These are phyloP conservation scores for Ustilago lituana DNA, from an alignment of 1,284 basidiomycete species.

Conservation along the genomic window DNA sequence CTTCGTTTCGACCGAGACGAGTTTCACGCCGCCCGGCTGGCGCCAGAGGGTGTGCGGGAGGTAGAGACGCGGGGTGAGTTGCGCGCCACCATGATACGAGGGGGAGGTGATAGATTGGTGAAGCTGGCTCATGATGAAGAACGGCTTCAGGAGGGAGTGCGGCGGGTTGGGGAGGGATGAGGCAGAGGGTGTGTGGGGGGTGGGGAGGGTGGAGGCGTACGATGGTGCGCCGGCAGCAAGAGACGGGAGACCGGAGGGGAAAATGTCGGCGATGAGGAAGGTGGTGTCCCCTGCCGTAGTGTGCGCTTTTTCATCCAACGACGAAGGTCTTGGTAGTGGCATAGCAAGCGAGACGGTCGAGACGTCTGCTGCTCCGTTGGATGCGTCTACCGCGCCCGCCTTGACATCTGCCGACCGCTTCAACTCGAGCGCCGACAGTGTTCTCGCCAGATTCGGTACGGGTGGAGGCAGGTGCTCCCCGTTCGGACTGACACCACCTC, in stretches of 20 bases:
- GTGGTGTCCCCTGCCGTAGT: not conserved
- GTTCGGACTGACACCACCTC: not conserved
- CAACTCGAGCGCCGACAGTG: conserved; percentile 41
- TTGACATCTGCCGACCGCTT: conserved; percentile 5
- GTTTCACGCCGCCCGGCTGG: conserved; percentile 78
- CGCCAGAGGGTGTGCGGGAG: conserved; percentile 87
- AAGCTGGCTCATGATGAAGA: conserved; percentile 22
- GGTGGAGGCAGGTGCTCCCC: conserved; percentile 31
- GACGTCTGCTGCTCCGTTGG: conserved; percentile 1
- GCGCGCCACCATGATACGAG: too few relatives aligned
- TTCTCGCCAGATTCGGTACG: conserved; percentile 49
- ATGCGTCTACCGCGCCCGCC: not conserved
- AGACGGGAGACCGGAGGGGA: conserved; percentile 54
- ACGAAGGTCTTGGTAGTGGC: conserved; percentile 28
- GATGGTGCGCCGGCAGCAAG: conserved; percentile 41
- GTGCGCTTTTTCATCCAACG: not conserved
- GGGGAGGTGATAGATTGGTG: conserved; percentile 24
- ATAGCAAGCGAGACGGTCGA: conserved; percentile 14
- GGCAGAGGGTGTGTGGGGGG: not conserved
- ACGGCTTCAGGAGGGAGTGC: conserved; percentile 41
- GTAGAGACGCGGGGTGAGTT: conserved; percentile 85
- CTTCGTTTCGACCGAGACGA: conserved; percentile 82
- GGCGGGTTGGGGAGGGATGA: conserved; percentile 6
- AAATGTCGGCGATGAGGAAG: conserved; percentile 47
- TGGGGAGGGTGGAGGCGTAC: conserved; percentile 38